Conservation (phyloP, 2,329 filamentous ascomycete genomes). For the Exophiala viscosa region DNA sequence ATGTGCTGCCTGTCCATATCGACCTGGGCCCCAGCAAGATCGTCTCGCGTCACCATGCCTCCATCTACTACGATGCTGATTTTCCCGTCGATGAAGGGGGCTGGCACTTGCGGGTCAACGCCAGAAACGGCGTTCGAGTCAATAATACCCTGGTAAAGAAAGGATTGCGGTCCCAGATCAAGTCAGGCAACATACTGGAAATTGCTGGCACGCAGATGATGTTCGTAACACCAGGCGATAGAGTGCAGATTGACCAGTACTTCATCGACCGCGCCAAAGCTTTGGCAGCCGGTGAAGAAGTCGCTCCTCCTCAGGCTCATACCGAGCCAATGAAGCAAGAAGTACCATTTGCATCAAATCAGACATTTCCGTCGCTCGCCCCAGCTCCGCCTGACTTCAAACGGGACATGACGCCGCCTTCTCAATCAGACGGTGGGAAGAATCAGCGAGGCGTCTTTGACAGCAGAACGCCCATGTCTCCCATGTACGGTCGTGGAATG, state of each 20-base stretch:
- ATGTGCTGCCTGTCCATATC: slow-evolving; percentile 62
- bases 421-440: slow-evolving; percentile 28
- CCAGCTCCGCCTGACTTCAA: slow-evolving; percentile 44
- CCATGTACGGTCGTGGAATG: slow-evolving; percentile 48
- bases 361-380: slow-evolving; percentile 33
- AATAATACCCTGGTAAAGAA: slow-evolving; percentile 68
- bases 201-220: slow-evolving; percentile 96
- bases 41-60: slow-evolving; percentile 72
- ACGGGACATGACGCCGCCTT: slow-evolving; percentile 35
- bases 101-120: slow-evolving; percentile 85
- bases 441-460: slow-evolving; percentile 29
- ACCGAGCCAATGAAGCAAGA: slow-evolving; percentile 28
- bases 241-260: slow-evolving; percentile 63
- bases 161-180: slow-evolving; percentile 62
- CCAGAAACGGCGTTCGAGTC: slow-evolving; percentile 84
- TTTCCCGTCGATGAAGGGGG: slow-evolving; percentile 50
- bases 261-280: slow-evolving; percentile 66
- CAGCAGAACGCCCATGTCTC: slow-evolving; percentile 44
- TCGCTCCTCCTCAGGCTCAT: slow-evolving; percentile 41
- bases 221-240: slow-evolving; percentile 84
- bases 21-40: slow-evolving; percentile 83
- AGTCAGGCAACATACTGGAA: slow-evolving; percentile 86
- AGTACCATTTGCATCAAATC: background rate
- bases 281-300: slow-evolving; percentile 39
- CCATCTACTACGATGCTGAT: slow-evolving; percentile 68